Evolutionary conservation across 1,139 yeast genomes (phyloP).

Genomic region (Saccharomyces hybrid): DNA sequence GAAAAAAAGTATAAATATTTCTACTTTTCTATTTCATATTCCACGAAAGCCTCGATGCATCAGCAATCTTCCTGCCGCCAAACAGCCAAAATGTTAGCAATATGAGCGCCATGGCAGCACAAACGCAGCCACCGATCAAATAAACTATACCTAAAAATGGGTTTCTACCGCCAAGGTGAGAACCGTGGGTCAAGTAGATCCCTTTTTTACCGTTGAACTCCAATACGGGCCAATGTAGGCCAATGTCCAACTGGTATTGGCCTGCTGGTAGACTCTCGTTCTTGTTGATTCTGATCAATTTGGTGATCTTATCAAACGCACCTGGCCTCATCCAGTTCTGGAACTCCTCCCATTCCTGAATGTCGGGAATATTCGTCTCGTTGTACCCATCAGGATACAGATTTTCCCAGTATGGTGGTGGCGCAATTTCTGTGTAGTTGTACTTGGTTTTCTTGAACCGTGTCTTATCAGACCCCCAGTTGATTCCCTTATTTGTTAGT

Average conservation of each 20-base stretch:
- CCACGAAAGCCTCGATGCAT: slow-evolving; percentile 28
- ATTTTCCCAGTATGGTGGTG: slow-evolving; percentile 71
- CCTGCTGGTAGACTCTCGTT: slow-evolving; percentile 47
- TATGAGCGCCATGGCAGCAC: slow-evolving; percentile 41
- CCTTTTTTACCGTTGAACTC: slow-evolving; percentile 66
- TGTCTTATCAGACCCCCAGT: slow-evolving; percentile 58
- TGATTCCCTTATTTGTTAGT: slow-evolving; percentile 49
- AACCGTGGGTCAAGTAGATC: slow-evolving; percentile 56
- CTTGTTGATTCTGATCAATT: slow-evolving; percentile 53
- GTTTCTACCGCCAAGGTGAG: slow-evolving; percentile 64
- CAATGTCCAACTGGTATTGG: slow-evolving; percentile 50
- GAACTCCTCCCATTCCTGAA: slow-evolving; percentile 47
- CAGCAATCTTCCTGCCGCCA: slow-evolving; percentile 30
- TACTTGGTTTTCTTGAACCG: slow-evolving; percentile 56
- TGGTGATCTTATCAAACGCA: slow-evolving; percentile 62
- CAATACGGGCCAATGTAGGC: slow-evolving; percentile 60
- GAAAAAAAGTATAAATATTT: background rate
- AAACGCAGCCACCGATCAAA: slow-evolving; percentile 52
- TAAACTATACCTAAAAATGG: slow-evolving; percentile 59
- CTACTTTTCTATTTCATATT: slow-evolving; percentile 9
- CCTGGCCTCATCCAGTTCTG: slow-evolving; percentile 88
- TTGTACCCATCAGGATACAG: slow-evolving; percentile 65
- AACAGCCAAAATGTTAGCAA: slow-evolving; percentile 43
- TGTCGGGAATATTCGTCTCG: slow-evolving; percentile 52
- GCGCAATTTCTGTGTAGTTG: slow-evolving; percentile 49